Evolutionary conservation across 192 early-diverging fungal species (phyloP).

Genomic region (Chytriomyces sp.): DNA sequence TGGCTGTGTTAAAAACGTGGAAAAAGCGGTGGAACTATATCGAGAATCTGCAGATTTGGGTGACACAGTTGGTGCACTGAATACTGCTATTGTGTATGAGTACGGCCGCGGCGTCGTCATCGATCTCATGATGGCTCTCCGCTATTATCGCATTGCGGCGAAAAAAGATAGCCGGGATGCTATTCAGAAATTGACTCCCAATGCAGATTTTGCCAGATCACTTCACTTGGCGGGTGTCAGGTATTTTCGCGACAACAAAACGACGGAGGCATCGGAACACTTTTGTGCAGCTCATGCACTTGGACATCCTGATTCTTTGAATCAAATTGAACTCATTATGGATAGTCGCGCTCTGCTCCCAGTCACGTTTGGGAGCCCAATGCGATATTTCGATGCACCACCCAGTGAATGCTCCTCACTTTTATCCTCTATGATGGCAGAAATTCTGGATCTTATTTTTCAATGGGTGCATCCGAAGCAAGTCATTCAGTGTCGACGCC

Average conservation of each 20-base stretch:
- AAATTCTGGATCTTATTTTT: conserved; percentile 1
- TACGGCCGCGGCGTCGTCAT: not conserved
- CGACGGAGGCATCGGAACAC: not conserved
- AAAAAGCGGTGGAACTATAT: conserved; percentile 37
- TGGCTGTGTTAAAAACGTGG: conserved; percentile 30
- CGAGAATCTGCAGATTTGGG: conserved; percentile 24
- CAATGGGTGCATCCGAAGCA: not conserved
- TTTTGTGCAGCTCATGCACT: not conserved
- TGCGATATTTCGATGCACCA: not conserved
- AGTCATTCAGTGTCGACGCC: not conserved
- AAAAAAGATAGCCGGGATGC: not conserved
- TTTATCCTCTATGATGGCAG: not conserved
- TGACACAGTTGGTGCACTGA: not conserved
- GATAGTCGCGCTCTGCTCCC: not conserved
- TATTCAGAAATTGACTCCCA: not conserved
- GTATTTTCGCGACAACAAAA: not conserved
- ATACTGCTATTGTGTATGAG: conserved; percentile 4
- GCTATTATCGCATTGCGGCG: not conserved
- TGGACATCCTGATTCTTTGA: not conserved
- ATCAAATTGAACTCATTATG: not conserved
- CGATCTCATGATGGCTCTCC: conserved; percentile 1
- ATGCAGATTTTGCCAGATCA: not conserved
- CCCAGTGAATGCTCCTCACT: not conserved
- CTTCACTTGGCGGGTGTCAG: not conserved
- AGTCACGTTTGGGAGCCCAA: not conserved